phyloP scores from a whole-genome alignment of 768 basidiomycete species.

The Tylopilus sp. region DNA sequence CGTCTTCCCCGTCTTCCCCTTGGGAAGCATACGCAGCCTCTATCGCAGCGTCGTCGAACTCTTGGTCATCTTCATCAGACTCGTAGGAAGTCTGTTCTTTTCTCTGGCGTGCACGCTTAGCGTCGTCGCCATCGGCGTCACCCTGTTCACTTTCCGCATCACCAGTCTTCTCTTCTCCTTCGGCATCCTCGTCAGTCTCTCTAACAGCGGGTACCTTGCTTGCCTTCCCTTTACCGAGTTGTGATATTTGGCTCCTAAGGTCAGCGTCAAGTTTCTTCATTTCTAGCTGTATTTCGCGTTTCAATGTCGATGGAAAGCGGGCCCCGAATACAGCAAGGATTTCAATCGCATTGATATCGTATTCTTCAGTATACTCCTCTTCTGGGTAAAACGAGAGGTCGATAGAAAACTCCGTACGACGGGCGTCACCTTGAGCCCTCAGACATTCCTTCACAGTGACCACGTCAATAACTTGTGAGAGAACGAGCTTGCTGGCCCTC shows the following conservation, averaged over 20 bases:
- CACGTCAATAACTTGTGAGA: conserved; percentile 84
- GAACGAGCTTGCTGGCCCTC: conserved; percentile 75
- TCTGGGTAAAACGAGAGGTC: conserved; percentile 82
- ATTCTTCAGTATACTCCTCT: conserved; percentile 79
- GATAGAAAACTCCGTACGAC: conserved; percentile 78
- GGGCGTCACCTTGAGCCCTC: conserved; percentile 58
- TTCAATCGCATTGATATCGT: conserved; percentile 69
- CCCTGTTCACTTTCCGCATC: conserved; percentile 75
- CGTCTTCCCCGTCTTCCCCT: conserved; percentile 37
- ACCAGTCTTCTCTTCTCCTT: conserved; percentile 51
- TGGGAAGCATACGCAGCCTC: conserved; percentile 62
- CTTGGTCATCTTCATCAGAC: conserved; percentile 47
- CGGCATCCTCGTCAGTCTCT: conserved; percentile 48
- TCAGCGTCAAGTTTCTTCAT: conserved; percentile 83
- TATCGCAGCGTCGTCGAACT: conserved; percentile 50
- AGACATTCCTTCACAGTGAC: conserved; percentile 80
- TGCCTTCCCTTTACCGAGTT: conserved; percentile 78
- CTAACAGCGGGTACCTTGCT: conserved; percentile 40
- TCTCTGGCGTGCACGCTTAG: conserved; percentile 66
- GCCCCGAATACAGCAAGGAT: conserved; percentile 68
- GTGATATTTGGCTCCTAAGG: conserved; percentile 70
- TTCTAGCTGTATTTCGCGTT: conserved; percentile 82
- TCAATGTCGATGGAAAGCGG: conserved; percentile 76
- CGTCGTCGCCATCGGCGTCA: conserved; percentile 80
- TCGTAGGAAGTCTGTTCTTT: conserved; percentile 77